Base-by-base conservation (phyloP, 306 rosid species). In the Boehmeria nivea region DNA sequence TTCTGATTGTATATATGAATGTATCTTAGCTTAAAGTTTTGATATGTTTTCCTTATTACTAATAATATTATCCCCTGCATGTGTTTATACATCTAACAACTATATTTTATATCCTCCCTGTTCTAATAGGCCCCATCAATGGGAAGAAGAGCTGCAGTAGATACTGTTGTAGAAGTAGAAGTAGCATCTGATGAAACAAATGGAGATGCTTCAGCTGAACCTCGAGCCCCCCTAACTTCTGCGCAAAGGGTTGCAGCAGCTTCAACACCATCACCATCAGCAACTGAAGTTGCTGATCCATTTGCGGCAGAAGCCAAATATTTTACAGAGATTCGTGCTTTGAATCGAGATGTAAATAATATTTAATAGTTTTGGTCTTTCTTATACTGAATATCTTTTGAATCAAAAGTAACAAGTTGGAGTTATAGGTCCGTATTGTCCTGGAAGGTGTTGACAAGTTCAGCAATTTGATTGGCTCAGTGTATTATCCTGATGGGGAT, bases 381-480 rank as follows among this genome's bases (percentile, higher is more conserved):
- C 60, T 38, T 12, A 26, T 49, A 20, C 67, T 55, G 65, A 18
- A 24, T 58, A 48, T 43, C 13, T 57, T 44, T 23, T 63, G 28
- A 43, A 39, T 65, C 49, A 80, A 26, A 48, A 80, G 18, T 68
- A 42, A 71, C 59, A 54, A 49, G 56, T 61, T 76, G 75, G 74
- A 48, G 64, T 45, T 71, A 46, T 68, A 87, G 99, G 99, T 93
- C 43, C 88, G 99, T 33, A 75, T 93, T 18, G 87, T 93, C 72
- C 76, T 88, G 72, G 99, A 88, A 83, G 96, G 96, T 8, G 89
- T 87, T 31, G 99, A 93, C 71, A 93, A 87, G 72, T 88, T 81
- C 79, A 88, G 86, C 74, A 93, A 93, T 79, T 76, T 93, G 85
- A 93, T 93, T 64, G 96, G 99, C 27, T 93, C 99, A 1, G 83